These are phyloP conservation scores for Chenopodium berlandieri DNA, from an alignment of 148 eudicot genomes.

Conservation along the genomic window DNA sequence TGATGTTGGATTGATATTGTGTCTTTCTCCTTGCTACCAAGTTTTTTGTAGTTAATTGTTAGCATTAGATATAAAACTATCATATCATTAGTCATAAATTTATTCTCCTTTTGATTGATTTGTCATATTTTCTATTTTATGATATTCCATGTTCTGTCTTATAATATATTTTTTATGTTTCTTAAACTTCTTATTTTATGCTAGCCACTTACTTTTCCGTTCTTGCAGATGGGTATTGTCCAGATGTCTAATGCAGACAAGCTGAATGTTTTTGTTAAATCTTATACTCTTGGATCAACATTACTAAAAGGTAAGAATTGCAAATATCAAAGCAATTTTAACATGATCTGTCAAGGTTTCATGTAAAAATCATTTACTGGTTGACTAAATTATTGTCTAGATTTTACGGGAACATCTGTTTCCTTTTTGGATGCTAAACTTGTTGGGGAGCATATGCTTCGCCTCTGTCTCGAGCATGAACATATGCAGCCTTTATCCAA, in stretches of 20 bases:
- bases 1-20: not conserved
- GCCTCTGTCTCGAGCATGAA: constrained; percentile 81
- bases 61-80: not conserved
- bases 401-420: constrained; percentile 48
- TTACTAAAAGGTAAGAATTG: constrained; percentile 49
- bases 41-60: not conserved
- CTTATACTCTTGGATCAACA: constrained; percentile 64
- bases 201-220: constrained; percentile 15
- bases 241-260: constrained; percentile 57
- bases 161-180: not conserved
- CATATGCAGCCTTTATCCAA: constrained; percentile 36
- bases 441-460: constrained; percentile 72
- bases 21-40: not conserved
- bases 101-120: not conserved
- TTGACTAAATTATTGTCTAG: constrained; percentile 38
- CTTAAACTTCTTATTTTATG: not conserved
- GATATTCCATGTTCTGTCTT: not conserved
- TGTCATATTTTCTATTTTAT: not conserved
- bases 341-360: constrained; percentile 7
- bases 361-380: not conserved
- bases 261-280: constrained; percentile 52
- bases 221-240: constrained; percentile 60
- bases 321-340: not conserved
- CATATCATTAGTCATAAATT: not conserved
- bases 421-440: constrained; percentile 64